These are phyloP conservation scores for Alternaria atra DNA, from an alignment of 2,329 filamentous ascomycete species.

Conservation along the genomic window DNA sequence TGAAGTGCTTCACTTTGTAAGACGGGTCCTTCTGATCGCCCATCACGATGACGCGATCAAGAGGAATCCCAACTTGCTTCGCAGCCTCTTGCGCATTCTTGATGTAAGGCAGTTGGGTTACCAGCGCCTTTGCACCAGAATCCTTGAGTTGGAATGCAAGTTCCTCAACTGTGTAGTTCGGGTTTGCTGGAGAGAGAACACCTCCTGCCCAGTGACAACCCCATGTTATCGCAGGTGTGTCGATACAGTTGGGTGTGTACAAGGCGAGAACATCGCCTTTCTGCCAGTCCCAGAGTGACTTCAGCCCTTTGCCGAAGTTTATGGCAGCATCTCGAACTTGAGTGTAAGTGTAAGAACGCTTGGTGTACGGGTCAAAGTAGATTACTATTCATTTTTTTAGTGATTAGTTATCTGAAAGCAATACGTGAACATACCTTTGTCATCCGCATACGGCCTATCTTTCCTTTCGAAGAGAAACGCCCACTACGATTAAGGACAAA, in stretches of 20 bases:
- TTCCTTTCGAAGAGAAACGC: slow-evolving; percentile 77
- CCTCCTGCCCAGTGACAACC: slow-evolving; percentile 86
- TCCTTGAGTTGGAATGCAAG: slow-evolving; percentile 85
- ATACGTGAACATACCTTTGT: slow-evolving; percentile 67
- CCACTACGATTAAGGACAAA: slow-evolving; percentile 59
- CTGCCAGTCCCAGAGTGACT: slow-evolving; percentile 77
- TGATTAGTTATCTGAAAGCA: slow-evolving; percentile 9
- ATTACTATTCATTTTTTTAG: slow-evolving; percentile 66
- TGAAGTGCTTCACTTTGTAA: slow-evolving; percentile 74
- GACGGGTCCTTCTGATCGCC: slow-evolving; percentile 72
- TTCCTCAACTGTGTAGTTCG: slow-evolving; percentile 84
- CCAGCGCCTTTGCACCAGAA: slow-evolving; percentile 75
- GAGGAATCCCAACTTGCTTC: slow-evolving; percentile 71
- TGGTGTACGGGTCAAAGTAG: slow-evolving; percentile 77
- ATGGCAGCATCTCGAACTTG: slow-evolving; percentile 71
- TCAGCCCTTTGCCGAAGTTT: slow-evolving; percentile 83
- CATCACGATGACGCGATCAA: slow-evolving; percentile 77
- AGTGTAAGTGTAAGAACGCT: slow-evolving; percentile 73
- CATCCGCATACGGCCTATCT: slow-evolving; percentile 71
- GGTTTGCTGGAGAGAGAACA: slow-evolving; percentile 84
- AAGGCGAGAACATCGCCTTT: slow-evolving; percentile 85
- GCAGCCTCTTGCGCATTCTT: slow-evolving; percentile 73
- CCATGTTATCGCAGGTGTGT: slow-evolving; percentile 79
- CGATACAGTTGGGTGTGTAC: slow-evolving; percentile 83
- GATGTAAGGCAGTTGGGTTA: slow-evolving; percentile 76